Base-by-base conservation (phyloP, 1,284 basidiomycete genomes). In the Sanguinoderma infundibulare region DNA sequence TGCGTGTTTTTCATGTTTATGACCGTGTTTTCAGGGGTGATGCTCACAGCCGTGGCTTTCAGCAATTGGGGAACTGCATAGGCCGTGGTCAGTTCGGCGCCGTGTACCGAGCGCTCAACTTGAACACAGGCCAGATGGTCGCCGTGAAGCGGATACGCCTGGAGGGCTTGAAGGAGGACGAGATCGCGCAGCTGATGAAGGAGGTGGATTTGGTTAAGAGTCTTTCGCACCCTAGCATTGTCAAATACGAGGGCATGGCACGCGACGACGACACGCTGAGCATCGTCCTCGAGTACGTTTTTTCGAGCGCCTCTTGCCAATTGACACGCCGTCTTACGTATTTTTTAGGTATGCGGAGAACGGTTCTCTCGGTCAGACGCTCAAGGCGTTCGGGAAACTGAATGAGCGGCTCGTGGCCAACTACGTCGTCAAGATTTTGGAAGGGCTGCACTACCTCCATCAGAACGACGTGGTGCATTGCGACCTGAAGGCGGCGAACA, bases 401-500 rank as follows among this genome's bases (percentile, higher is more conserved):
- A 96, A 95, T 71, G 95, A 98, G 73, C 85, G 84, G 22, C 87
- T 98, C 26, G 93, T 96, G 5, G 91, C 95, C 0, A 87, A 89
- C 62, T 97, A 97, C 71, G 93, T 96, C 34, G 90, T 94, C 72
- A 96, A 96, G 81, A 97, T 98, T 67, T 82, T 98, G 34, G 95
- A 98, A 72, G 95, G 95, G 0, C 78, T 98, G 54, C 85, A 95
- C 70, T 98, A 97, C 72, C 85, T 98, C 14, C 95, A 98, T 74
- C 79, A 81, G 65, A 87, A 87, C 72, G 87, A 94, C 63, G 91
- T 93, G 58, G 91, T 93, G 14, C 91, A 93, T 69, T 93, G 95
- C 71, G 97, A 99, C 77, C 90, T 98, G 75, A 99, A 99, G 78
- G 96, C 97, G 1, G 97, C 98, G 59, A 99, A 98, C 75, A 98